Base-by-base conservation (phyloP, 2,329 filamentous ascomycete genomes). In the Calonectria multiphialidica region DNA sequence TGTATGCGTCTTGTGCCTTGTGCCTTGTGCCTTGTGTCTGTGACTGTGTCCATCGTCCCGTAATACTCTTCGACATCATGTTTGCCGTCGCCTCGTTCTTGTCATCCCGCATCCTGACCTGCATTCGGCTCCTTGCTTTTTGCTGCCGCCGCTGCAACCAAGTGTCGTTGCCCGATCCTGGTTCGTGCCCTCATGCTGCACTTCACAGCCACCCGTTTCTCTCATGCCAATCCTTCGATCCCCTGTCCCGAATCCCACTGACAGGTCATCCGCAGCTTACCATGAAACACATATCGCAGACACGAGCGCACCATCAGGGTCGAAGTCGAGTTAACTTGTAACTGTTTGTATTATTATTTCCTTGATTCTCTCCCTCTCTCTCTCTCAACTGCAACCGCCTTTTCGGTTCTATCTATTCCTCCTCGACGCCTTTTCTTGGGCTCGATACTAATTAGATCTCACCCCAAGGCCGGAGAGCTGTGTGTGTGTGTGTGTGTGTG, bases 401-500 rank as follows among this genome's bases (percentile, higher is more conserved):
- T 16, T n/a, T 37, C 50, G 16, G 21, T 23, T n/a, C 53, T 57
- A 30, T 30, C 28, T 30, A 25, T 59, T 71, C 66, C 74, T 77
- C 76, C 72, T 77, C 75, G 73, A 28, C 75, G 66, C 75, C 75
- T 69, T 65, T n/a, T 8, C 21, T 25, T 30, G 23, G 74, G 40
- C 23, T 64, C 5, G 30, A 30, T 12, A 0, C 35, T 42, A 59
- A 40, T n/a, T n/a, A n/a, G n/a, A 18, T 59, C 33, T 44, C 68
- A 67, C 73, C 55, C 35, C 15, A 55, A 76, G 75, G 75, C 75
- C 72, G 75, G 75, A 77, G 75, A 75, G 74, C 75, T 77, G 75
- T 71, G 35, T 28, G 70, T 70, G 72, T 63, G n/a, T n/a, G n/a
- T n/a, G n/a, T n/a, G n/a, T n/a, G n/a, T 77, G 75, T 71, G 35